Evolutionary conservation across 2,329 filamentous ascomycete species (phyloP).

Genomic region (Xylariaceae sp.): DNA sequence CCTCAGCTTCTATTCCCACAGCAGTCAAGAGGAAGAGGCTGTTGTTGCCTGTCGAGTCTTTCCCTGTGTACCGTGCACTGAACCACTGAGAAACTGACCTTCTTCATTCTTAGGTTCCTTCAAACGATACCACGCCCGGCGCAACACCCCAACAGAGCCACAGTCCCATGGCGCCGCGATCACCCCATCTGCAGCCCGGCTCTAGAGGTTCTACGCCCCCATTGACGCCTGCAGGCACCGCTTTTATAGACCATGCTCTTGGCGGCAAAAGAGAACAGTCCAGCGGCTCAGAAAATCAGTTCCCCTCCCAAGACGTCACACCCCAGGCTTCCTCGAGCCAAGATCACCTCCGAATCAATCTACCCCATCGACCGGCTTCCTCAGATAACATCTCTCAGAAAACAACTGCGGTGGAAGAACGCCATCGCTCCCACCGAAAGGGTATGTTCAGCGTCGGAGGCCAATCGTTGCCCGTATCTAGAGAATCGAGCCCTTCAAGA

Average conservation of each 20-base stretch:
- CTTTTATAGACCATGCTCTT: constrained; percentile 43
- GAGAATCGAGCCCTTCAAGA: constrained; percentile 65
- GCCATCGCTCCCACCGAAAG: constrained; percentile 44
- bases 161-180: constrained; percentile 62
- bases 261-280: constrained; percentile 19
- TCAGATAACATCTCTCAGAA: constrained; percentile 42
- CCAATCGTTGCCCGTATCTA: constrained; percentile 55
- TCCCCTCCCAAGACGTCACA: constrained; percentile 53
- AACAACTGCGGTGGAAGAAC: constrained; percentile 38
- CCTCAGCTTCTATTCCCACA: too few relatives aligned
- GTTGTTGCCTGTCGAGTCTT: too few relatives aligned
- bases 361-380: constrained; percentile 43
- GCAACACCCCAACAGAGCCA: constrained; percentile 65
- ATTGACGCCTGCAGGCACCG: constrained; percentile 75
- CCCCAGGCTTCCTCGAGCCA: constrained; percentile 63
- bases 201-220: constrained; percentile 77
- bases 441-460: constrained; percentile 52
- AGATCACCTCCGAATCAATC: constrained; percentile 42
- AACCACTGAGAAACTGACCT: constrained; percentile 16
- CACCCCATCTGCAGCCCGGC: constrained; percentile 65
- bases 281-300: constrained; percentile 24
- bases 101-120: constrained; percentile 46
- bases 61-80: not conserved
- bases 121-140: constrained; percentile 57
- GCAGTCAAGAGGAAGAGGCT: too few relatives aligned